Percentiles rank a stretch among this genome's conserved stretches.
These are phyloP conservation scores for Drechslerella dactyloides DNA, from an alignment of 2,329 filamentous ascomycete genomes.

Conservation along the genomic window DNA sequence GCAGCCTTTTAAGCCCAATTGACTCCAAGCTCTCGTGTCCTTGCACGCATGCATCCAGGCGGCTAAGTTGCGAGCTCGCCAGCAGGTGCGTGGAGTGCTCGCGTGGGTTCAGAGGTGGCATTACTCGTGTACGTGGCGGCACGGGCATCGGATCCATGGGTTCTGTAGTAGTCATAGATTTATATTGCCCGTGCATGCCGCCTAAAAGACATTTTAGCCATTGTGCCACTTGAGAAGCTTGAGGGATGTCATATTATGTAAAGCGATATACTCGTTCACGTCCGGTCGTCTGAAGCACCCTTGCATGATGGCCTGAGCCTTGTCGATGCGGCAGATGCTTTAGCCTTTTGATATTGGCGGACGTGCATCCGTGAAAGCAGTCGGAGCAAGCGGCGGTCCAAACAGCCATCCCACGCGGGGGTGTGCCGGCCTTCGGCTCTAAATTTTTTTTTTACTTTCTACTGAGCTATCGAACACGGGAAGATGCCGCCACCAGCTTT, in stretches of 20 bases:
- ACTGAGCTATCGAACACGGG: background rate
- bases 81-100: background rate
- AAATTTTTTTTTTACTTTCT: no score
- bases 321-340: slow-evolving; percentile 1
- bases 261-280: no score
- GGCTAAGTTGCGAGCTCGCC: background rate
- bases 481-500: background rate
- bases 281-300: background rate
- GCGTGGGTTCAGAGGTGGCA: background rate
- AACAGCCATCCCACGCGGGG: background rate
- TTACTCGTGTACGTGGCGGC: background rate
- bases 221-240: background rate
- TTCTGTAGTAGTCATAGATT: no score
- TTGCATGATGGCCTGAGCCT: background rate
- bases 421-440: background rate
- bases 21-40: no score
- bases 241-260: no score
- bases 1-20: background rate
- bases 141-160: no score
- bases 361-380: background rate
- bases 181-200: background rate
- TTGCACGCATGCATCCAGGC: background rate
- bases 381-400: background rate
- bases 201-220: slow-evolving; percentile 10
- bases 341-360: background rate